Base-by-base conservation (phyloP, 2,329 filamentous ascomycete species). In the Chaetomium strumarium region DNA sequence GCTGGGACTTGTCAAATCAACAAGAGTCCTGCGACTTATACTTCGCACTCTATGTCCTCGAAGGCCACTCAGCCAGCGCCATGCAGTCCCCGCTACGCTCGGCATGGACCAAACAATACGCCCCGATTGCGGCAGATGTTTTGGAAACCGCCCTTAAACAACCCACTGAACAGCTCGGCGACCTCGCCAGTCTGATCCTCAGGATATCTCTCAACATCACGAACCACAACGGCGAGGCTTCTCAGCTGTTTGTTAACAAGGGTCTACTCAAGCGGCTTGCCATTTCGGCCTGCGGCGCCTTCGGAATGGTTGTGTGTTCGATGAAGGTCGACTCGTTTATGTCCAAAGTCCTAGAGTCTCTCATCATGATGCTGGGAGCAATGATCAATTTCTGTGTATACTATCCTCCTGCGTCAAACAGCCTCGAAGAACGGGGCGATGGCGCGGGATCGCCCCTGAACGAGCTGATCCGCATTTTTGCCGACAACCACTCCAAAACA, bases 321-420 rank as follows among this genome's bases (percentile, higher is more conserved):
- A 69, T 81, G 52, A 69, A 70, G 6, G 73, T 72, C 42, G 74
- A 75, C 29, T 69, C 72, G n/a, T 74, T 80, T 49, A 67, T 74
- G 11, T 68, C 72, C 2, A 72, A 73, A 19, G 69, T 76, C 1
- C 71, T 91, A 49, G 86, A 95, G 59, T 78, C 81, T 45, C 75
- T 96, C 13, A 80, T 96, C 45, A 76, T 96, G 39, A 79, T 88
- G 48, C 73, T 96, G 37, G 91, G 90, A 0, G 81, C 89, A 19
- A 80, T 92, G 69, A 95, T 95, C 67, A 96, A 96, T 63, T 79
- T 96, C 50, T 81, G 88, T 9, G 90, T 96, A 66, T 85, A 89
- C 64, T 90, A 84, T 63, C 74, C 82, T 14, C 67, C 75, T 19
- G 84, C 86, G 12, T 76, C 84, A 49, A 67, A 70, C 42, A 71